Conservation (phyloP, 2,329 filamentous ascomycete genomes). For the Ophiostoma populinum region DNA sequence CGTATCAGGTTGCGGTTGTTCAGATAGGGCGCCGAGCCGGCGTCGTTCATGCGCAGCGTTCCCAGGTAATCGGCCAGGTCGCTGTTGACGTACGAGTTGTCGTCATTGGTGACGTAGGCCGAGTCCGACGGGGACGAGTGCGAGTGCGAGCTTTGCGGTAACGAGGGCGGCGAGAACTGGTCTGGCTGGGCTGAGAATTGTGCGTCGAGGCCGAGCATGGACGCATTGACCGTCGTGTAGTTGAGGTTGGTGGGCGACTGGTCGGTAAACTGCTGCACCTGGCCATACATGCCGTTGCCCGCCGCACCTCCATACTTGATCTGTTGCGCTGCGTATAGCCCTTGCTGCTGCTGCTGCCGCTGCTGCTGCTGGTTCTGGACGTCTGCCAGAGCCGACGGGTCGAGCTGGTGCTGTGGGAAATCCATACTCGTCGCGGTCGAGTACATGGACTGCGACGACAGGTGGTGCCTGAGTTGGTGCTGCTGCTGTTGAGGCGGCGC, state of each 20-base stretch:
- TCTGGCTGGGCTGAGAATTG: conserved; percentile 27
- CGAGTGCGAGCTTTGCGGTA: conserved; percentile 25
- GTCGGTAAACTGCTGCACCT: conserved; percentile 27
- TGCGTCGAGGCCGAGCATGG: conserved; percentile 32
- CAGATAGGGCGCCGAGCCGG: conserved; percentile 76
- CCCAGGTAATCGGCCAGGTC: conserved; percentile 69
- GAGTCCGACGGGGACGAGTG: conserved; percentile 28
- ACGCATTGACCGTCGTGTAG: conserved; percentile 34
- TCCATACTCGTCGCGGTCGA: conserved; percentile 17
- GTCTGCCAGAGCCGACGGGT: neutral
- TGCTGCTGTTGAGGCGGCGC: conserved; percentile 12
- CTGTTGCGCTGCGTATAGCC: conserved; percentile 31
- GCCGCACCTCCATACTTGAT: conserved; percentile 26
- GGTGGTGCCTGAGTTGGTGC: too few species aligned
- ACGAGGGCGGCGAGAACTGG: conserved; percentile 36
- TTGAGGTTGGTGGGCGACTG: conserved; percentile 31
- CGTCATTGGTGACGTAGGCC: conserved; percentile 23
- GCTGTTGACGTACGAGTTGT: conserved; percentile 47
- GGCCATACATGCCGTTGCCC: conserved; percentile 23
- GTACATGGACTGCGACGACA: conserved; percentile 27
- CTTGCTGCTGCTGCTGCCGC: conserved; percentile 21
- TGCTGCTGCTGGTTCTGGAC: conserved; percentile 17
- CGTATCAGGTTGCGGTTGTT: conserved; percentile 32
- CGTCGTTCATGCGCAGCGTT: conserved; percentile 72
- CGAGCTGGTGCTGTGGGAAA: conserved; percentile 8